Base-by-base conservation (phyloP, 2,329 filamentous ascomycete genomes). In the Phialocephala sp. region DNA sequence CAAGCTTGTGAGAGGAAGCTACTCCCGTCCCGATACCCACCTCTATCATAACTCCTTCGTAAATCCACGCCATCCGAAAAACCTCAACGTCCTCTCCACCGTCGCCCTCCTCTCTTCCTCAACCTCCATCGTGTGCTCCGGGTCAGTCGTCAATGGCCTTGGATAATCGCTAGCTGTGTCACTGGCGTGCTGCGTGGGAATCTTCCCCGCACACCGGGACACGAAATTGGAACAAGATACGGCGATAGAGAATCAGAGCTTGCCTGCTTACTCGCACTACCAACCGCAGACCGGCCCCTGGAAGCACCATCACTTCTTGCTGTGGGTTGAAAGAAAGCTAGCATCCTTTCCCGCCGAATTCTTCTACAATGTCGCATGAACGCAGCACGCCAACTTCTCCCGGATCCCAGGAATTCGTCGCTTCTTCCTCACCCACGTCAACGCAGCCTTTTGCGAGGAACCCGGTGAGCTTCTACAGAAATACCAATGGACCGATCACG, bases 131-230 rank as follows among this genome's bases (percentile, higher is more conserved):
- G 57, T 50, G 54, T 47, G 60, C 66, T 63, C 65, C 64, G 39
- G 62, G 67, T 67, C 62, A 75, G 75, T 68, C 72, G 83, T 81
- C 83, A 84, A 87, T 87, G 85, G 82, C 81, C 83, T 80, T 81
- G 77, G 79, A 82, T 79, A 82, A 82, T 79, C 80, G 82, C 77
- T 87, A 86, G 72, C 72, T 75, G 79, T 79, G 78, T 79, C 77
- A 81, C 81, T 83, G 83, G 82, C 82, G 83, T 84, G 82, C 84
- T 81, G 83, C 81, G 82, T 82, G 84, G 83, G 83, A 84, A 78
- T 78, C 74, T 82, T 83, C 82, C 84, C 84, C 84, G 84, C 84
- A 85, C 82, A 82, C 82, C 81, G 82, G 77, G 81, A 75, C 77
- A 79, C 78, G 73, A 75, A 70, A 75, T 73, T 75, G 71, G 65